These are phyloP conservation scores for Adiantum capillusveneris DNA, from an alignment of 75 land plant species.

Conservation along the genomic window DNA sequence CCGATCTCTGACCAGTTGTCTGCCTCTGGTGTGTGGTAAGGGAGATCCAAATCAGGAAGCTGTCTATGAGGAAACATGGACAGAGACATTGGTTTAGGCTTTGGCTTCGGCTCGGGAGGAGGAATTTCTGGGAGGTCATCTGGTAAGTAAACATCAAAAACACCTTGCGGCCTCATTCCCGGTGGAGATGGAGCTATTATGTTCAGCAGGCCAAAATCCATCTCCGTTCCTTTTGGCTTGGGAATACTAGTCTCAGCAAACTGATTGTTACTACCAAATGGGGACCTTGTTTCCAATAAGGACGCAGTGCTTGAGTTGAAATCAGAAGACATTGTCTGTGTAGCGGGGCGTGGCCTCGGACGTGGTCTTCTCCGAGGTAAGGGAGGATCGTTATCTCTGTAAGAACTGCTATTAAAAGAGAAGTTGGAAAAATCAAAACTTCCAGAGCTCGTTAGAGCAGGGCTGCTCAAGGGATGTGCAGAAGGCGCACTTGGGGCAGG, in stretches of 20 bases:
- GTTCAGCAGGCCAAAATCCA: background rate
- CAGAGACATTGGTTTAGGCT: conserved; percentile 1
- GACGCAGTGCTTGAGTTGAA: background rate
- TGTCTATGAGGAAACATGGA: conserved; percentile 2
- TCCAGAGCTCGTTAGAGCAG: conserved; percentile 3
- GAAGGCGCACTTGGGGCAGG: background rate
- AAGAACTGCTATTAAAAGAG: background rate
- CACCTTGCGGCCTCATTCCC: conserved; percentile 2
- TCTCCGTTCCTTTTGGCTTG: background rate
- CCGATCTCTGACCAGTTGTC: conserved; percentile 8
- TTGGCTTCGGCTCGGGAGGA: background rate
- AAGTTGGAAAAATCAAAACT: conserved; percentile 1
- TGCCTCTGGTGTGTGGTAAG: conserved; percentile 6
- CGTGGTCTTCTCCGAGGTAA: conserved; percentile 3
- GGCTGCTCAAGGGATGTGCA: background rate
- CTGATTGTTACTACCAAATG: conserved; percentile 6
- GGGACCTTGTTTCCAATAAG: background rate
- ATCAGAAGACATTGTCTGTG: background rate
- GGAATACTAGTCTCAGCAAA: conserved; percentile 5
- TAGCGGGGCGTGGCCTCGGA: background rate
- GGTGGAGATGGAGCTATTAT: background rate
- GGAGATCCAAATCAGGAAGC: conserved; percentile 1
- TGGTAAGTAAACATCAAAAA: conserved; percentile 2
- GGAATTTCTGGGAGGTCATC: background rate
- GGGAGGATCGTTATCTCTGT: conserved; percentile 3